phyloP scores from a whole-genome alignment of 2,329 filamentous ascomycete species.

The Ceratocystis papillata region DNA sequence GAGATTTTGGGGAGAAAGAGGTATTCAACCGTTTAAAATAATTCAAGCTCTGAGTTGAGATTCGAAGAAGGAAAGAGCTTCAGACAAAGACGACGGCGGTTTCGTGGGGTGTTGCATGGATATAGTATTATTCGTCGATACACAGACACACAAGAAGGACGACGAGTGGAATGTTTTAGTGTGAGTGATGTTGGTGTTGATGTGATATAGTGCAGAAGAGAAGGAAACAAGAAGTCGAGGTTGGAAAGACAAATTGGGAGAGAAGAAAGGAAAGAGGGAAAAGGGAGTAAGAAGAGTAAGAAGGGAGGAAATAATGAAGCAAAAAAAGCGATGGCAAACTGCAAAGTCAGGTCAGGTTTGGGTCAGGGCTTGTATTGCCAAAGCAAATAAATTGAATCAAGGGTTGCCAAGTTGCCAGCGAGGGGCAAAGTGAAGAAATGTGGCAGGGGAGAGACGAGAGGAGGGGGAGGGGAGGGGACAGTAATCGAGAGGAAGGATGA shows the following conservation, averaged over 20 bases:
- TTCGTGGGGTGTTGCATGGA: background rate
- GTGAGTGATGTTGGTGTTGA: background rate
- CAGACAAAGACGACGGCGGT: background rate
- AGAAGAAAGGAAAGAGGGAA: background rate
- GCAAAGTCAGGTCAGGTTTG: background rate
- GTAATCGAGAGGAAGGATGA: constrained; percentile 10
- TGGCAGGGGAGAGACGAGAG: constrained; percentile 14
- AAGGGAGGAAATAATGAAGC: constrained; percentile 3
- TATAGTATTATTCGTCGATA: background rate
- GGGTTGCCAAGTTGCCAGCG: constrained; percentile 13
- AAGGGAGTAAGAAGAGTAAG: background rate
- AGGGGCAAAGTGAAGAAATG: constrained; percentile 14
- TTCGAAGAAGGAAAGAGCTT: background rate
- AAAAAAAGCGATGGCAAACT: constrained; percentile 12
- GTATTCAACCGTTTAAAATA: background rate
- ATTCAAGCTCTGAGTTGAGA: background rate
- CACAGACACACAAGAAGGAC: background rate
- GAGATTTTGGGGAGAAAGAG: no score
- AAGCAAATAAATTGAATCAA: constrained; percentile 13
- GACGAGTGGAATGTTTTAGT: background rate
- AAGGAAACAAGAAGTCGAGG: background rate
- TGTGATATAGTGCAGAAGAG: background rate
- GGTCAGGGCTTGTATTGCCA: constrained; percentile 8
- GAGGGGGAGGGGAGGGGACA: constrained; percentile 9
- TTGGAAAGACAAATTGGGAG: background rate